Evolutionary conservation across 2,329 filamentous ascomycete genomes (phyloP), one percentile per base, ranked within the genome.

Genomic region (Bipolaris cookei): DNA sequence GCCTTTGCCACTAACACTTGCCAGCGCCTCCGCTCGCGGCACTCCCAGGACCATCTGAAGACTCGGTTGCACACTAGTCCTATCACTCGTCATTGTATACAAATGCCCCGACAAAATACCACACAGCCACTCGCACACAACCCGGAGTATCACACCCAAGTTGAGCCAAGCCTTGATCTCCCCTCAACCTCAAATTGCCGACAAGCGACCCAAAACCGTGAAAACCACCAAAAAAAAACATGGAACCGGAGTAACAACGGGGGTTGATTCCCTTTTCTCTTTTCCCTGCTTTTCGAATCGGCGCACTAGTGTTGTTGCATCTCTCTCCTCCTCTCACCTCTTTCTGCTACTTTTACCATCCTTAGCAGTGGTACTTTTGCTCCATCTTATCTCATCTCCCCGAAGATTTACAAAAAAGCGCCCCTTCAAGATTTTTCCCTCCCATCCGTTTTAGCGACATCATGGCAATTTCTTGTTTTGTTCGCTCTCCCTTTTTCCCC

Each of bases 221-320:
- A 63, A 68, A 72, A 72, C 67, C 57, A 58, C 60, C 59, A 13
- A 62, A 56, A 73, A 73, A 74, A 54, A 73, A 71, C 63, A 64
- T 53, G 60, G 65, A 61, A 42, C n/a, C 21, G 43, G 51, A 53
- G 51, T 53, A 46, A n/a, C 13, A 35, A 45, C 42, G 69, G 70
- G 72, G 70, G 72, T 68, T 59, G 66, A 73, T 62, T 71, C 67
- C 63, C 38, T 38, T 58, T 21, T 30, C 65, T 63, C 28, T 52
- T 28, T 37, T 52, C 64, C 59, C 54, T 69, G 61, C 61, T 66
- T 69, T 69, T 68, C 58, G 54, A 28, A 30, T 63, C 61, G 68
- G 68, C 68, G 66, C 65, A 69, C 55, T 55, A 57, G 47, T 55
- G 63, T 48, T 48, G 65, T 67, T 68, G 65, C 60, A 67, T 66